Conservation (phyloP, 139 green algal genomes). For the Spirogloea muscicola region DNA sequence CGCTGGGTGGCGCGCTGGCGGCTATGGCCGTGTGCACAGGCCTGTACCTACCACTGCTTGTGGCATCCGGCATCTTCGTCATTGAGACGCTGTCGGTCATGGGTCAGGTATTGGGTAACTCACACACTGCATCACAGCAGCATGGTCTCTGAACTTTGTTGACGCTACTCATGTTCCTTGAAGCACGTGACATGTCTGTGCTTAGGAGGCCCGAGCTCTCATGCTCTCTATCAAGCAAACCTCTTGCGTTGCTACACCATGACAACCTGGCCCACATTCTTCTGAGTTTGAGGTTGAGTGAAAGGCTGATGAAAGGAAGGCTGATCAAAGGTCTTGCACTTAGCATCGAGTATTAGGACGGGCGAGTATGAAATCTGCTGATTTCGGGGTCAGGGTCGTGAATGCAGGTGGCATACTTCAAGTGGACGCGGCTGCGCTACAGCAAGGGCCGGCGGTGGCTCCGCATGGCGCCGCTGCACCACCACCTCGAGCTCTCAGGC, state of each 20-base stretch:
- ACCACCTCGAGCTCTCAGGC: conserved; percentile 47
- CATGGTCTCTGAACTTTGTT: neutral
- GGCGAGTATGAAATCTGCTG: neutral
- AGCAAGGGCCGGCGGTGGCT: conserved; percentile 43
- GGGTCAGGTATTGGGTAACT: conserved; percentile 33
- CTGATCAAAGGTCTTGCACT: too few relatives aligned
- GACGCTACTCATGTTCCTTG: neutral
- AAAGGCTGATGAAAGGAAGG: too few relatives aligned
- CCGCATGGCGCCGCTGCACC: conserved; percentile 47
- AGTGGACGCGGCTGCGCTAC: conserved; percentile 33
- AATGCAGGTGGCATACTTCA: conserved; percentile 53
- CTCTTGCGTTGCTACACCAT: neutral
- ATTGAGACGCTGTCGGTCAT: conserved; percentile 51
- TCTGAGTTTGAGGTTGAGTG: too few relatives aligned
- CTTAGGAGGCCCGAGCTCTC: neutral
- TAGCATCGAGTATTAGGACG: too few relatives aligned
- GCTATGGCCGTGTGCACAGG: conserved; percentile 23
- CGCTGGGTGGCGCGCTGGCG: conserved; percentile 49
- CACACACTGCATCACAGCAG: neutral
- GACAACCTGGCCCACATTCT: too few relatives aligned
- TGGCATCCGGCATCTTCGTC: conserved; percentile 42
- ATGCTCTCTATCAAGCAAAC: neutral
- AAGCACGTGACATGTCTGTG: neutral
- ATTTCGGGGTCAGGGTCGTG: conserved; percentile 9
- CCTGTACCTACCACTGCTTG: conserved; percentile 41